Evolutionary conservation across 2,329 filamentous ascomycete species (phyloP), one percentile per base, ranked within the genome.

Genomic region (Zymoseptoria brevis): DNA sequence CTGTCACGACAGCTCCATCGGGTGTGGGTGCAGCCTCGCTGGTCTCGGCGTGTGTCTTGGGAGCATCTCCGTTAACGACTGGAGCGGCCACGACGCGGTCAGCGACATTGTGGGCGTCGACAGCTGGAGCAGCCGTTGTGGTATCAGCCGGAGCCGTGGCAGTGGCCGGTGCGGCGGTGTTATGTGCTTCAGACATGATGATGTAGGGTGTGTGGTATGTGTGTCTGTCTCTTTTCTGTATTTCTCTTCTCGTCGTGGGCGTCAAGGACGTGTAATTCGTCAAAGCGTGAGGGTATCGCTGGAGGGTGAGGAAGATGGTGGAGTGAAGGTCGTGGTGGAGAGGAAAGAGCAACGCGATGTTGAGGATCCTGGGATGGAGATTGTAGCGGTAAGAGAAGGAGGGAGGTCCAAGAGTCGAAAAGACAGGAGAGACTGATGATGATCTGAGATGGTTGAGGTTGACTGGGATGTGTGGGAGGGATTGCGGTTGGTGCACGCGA

Each of bases 61-160:
- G 75, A 65, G 72, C 73, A 70, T 79, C 77, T 64, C 76, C 75
- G 51, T 63, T 62, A 13, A 62, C 62, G 45, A 63, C 63, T 24
- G 68, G 67, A 57, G 77, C 74, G 26, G 75, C 64, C 22, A 71
- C 69, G 57, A 71, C 68, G 41, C 67, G 68, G 55, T 77, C 74
- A 30, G 75, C 65, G 53, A 72, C 72, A 51, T 72, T 63, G 52
- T 68, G 69, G 60, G 70, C 68, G 59, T 74, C 70, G 60, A 74
- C 73, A 52, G 67, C 66, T 56, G 64, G 59, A 48, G 66, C 63
- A 53, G 75, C 72, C 52, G 68, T 65, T 52, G 57, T 53, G 57
- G 62, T 35, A 60, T 65, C 64, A 50, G 61, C 59, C 21, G 55
- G 61, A 8, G 58, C 19, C 19, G 53, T 60, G 41, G 57, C 55